Conservation (phyloP, 1,284 basidiomycete genomes). For the Chiua sp. region DNA sequence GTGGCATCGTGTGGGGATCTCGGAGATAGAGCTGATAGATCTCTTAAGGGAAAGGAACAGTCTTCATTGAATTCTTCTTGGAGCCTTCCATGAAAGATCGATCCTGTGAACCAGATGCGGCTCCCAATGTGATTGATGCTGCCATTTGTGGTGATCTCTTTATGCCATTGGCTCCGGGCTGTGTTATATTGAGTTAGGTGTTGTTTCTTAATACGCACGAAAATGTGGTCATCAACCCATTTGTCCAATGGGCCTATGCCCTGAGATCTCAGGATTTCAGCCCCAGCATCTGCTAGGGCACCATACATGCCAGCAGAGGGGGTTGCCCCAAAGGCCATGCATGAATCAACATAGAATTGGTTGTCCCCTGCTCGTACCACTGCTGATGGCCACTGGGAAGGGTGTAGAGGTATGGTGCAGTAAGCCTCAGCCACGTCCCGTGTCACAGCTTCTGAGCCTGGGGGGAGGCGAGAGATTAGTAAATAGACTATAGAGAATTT, state of each 20-base stretch:
- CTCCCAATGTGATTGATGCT: background rate
- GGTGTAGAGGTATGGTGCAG: too few species aligned
- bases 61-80: slow-evolving; percentile 1
- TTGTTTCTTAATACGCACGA: background rate
- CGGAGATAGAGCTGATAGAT: background rate
- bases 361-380: too few species aligned
- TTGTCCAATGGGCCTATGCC: slow-evolving; percentile 6
- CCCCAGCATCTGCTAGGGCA: slow-evolving; percentile 34
- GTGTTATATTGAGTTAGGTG: too few species aligned
- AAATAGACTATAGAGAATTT: background rate
- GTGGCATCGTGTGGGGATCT: background rate
- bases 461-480: background rate
- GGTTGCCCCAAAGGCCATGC: slow-evolving; percentile 24
- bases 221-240: slow-evolving; percentile 10
- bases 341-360: background rate
- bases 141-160: background rate
- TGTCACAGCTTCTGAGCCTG: background rate
- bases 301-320: slow-evolving; percentile 41
- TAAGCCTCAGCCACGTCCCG: too few species aligned
- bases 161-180: background rate
- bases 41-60: background rate
- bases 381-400: too few species aligned
- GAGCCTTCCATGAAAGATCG: fast-evolving
- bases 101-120: background rate
- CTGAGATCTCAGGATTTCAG: background rate